Evolutionary conservation across 352 stramenopile genomes (phyloP), one percentile per base, ranked within the genome.

Genomic region (Phytophthora tubulina): DNA sequence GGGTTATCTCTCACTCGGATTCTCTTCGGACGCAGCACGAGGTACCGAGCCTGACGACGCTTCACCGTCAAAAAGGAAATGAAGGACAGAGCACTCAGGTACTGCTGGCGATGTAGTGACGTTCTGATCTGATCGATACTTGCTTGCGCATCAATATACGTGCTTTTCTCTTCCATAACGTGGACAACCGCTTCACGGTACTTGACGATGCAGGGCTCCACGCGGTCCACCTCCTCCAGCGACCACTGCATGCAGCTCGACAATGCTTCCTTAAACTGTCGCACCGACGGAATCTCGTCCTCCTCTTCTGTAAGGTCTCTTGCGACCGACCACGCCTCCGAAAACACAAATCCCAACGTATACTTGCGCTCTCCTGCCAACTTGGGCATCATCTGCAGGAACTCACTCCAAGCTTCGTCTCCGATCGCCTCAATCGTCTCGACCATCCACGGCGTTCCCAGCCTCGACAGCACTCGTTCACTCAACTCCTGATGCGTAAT

Each of bases 91-190:
- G 80, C 82, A 60, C 86, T 93, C 10, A 93, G 62, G 50, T 96
- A 96, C 54, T 96, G 89, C 38, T 85, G 71, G 35, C 86, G 81
- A 32, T 82, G 64, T 39, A 94, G 64, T 3, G 78, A 80, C n/a
- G 91, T 79, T 21, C 68, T 83, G 42, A 96, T 92, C 42, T 92
- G 76, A 56, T 96, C 89, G 9, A 96, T 80, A n/a, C 39, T 80
- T 6, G 87, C 86, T 46, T 82, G 81, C 2, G 85, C 87, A 46
- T 94, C 86, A 58, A 96, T 89, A 65, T 94, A 96, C n/a, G 89
- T 96, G 75, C 83, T 94, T 51, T 96, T 96, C 56, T 96, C 89
- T 44, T 94, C 81, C 73, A 96, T 90, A 27, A 95, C 81, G 41
- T 94, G 85, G 30, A 96, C 84, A 30, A 95, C 89, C 0, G 88